phyloP scores from a whole-genome alignment of 768 basidiomycete species.

The Postia placenta region DNA sequence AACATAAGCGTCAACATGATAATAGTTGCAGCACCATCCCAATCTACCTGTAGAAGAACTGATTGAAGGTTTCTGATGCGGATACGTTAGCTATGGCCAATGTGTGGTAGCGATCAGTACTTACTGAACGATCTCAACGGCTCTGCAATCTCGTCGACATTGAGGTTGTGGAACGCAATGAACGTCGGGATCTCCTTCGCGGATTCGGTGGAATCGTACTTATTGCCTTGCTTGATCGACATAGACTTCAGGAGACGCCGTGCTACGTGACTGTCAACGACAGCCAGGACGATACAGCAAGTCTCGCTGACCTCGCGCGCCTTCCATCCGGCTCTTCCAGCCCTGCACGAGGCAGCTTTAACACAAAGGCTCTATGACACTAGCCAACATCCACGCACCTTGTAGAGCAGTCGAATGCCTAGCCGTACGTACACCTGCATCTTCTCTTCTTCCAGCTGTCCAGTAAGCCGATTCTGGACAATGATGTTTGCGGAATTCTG shows the following conservation, averaged over 20 bases:
- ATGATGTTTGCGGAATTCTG: slow-evolving; percentile 98
- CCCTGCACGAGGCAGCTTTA: slow-evolving; percentile 40
- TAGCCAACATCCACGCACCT: slow-evolving; percentile 34
- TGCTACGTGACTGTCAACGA: slow-evolving; percentile 32
- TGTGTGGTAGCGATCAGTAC: slow-evolving; percentile 22
- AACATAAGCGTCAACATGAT: slow-evolving; percentile 2
- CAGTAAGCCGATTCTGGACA: slow-evolving; percentile 89
- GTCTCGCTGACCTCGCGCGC: slow-evolving; percentile 56
- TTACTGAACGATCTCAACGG: slow-evolving; percentile 79
- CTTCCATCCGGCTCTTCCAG: slow-evolving; percentile 84
- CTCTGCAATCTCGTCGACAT: slow-evolving; percentile 76
- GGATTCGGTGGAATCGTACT: slow-evolving; percentile 86
- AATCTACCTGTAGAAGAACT: slow-evolving; percentile 77
- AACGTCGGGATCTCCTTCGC: slow-evolving; percentile 81
- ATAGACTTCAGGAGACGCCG: slow-evolving; percentile 81
- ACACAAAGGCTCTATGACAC: neutral
- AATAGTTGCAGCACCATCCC: neutral
- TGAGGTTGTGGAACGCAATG: slow-evolving; percentile 84
- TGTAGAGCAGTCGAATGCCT: slow-evolving; percentile 90
- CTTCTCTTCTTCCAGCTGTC: slow-evolving; percentile 94
- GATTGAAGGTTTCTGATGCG: slow-evolving; percentile 75
- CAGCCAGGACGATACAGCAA: neutral
- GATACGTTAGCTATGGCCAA: neutral
- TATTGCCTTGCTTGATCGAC: slow-evolving; percentile 89
- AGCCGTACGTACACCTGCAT: slow-evolving; percentile 93